Evolutionary conservation across 345 rosid species (phyloP), one percentile per base, ranked within the genome.

Genomic region (Acer campestre): DNA sequence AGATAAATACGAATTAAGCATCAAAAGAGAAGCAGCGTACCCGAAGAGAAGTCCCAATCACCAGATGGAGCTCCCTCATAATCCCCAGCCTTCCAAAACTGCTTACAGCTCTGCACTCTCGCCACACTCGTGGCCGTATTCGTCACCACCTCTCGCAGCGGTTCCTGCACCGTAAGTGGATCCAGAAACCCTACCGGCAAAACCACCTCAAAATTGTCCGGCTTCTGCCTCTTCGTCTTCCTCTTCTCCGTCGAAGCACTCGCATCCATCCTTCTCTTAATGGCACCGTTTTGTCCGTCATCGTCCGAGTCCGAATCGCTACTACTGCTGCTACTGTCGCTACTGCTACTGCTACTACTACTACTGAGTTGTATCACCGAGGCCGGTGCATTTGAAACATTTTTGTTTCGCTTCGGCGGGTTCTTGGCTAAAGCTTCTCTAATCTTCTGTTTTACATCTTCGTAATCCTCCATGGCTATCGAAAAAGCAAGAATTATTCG

Each of bases 41-140:
- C 95, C n/a, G 89, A 83, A 74, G 83, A 53, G 27, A 78, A 63
- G 63, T 84, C 87, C 93, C 93, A 88, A 76, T 73, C 83, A 71
- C 79, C 80, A 12, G 78, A 79, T 29, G 88, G 77, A 23, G 79
- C 78, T 69, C 90, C 98, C 61, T 88, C 94, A 42, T 87, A 93
- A 48, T 95, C 98, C 40, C 95, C 98, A 14, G 98, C 98, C 84
- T 90, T 95, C 98, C 98, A 95, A 49, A 95, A 95, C 89, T 91
- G 97, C 84, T 84, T 92, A 59, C 85, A 82, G 72, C 85, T 73
- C 48, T 66, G 73, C 66, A 75, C 63, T 70, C 44, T 25, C 63
- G 12, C 10, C 63, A 70, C 63, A 64, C 79, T 75, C 58, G 70
- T 7, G 44, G 27, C 68, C 25, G 77, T 44, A 48, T 56, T 65